Evolutionary conservation across 805 yeast genomes (phyloP), one percentile per base, ranked within the genome.

Genomic region (Kurtzmaniella cleridarum): DNA sequence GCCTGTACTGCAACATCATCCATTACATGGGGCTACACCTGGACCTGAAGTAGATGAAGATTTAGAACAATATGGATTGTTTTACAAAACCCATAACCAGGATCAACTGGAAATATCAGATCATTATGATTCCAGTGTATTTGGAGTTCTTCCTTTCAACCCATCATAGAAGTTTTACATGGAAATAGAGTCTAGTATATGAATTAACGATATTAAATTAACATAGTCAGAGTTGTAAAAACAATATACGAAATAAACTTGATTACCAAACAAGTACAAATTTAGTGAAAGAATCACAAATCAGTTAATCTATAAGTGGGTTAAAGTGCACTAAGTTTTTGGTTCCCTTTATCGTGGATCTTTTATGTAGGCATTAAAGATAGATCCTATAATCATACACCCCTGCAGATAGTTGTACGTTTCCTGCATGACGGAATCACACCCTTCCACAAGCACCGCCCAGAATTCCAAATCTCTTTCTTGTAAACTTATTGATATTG

Each of bases 1-100:
- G 43, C 79, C 80, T 0, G 79, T 73, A 2, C 72, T 79, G 1
- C 76, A 70, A 40, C 80, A 75, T 43, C 80, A 75, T 47, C 80
- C 79, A 0, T 53, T 73, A 33, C 79, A 75, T 43, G 36, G 27
- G 7, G 32, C 17, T n/a, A 37, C 43, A 5, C 39, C 41, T 8
- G 41, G 36, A 35, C 34, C 29, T 9, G 67, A 59, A 27, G 58
- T 55, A 18, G 69, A 63, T 34, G 66, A 61, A 35, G 71, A 65
- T 30, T 44, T 60, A 35, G 57, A 57, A 39, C 48, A 62, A n/a
- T 66, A 62, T 42, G 71, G 71, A 18, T 43, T 66, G 18, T 64
- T 60, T 41, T 63, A 62, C 49, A 61, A 64, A 38, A 59, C 62
- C 3, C 62, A 61, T 44, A 51, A 64, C 30, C 50, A 58, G 34